phyloP scores from a whole-genome alignment of 2,329 filamentous ascomycete species.

The Aureobasidium sp. region DNA sequence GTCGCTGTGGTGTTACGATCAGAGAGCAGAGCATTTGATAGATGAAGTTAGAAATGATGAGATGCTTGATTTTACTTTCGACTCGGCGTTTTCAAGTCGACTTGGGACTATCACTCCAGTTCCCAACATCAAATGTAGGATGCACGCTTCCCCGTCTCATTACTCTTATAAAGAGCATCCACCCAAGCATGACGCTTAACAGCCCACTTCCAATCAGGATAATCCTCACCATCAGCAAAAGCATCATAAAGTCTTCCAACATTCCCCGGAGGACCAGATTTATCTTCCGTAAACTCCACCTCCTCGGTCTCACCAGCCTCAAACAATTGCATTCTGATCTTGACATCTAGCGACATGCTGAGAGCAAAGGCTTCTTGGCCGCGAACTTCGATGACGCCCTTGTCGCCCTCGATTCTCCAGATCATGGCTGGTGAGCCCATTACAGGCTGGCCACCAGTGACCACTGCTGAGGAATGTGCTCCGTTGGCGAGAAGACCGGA shows the following conservation, averaged over 20 bases:
- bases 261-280: constrained; percentile 28
- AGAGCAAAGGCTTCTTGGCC: constrained; percentile 2
- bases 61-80: too few species aligned
- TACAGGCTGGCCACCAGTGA: constrained; percentile 45
- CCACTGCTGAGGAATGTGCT: constrained; percentile 40
- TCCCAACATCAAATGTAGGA: not conserved
- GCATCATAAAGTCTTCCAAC: constrained; percentile 23
- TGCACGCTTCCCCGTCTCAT: not conserved
- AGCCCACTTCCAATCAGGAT: constrained; percentile 37
- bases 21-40: not conserved
- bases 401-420: constrained; percentile 47
- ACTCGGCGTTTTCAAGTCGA: not conserved
- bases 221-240: constrained; percentile 23
- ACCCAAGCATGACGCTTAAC: constrained; percentile 44
- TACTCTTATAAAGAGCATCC: constrained; percentile 24
- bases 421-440: constrained; percentile 39
- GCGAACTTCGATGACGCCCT: constrained; percentile 34
- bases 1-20: not conserved
- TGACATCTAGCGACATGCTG: constrained; percentile 8
- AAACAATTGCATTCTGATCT: constrained; percentile 20
- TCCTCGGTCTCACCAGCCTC: constrained; percentile 24
- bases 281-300: constrained; percentile 27
- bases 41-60: too few species aligned
- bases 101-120: too few species aligned
- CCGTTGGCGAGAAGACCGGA: constrained; percentile 35